Conservation (phyloP, 2,329 filamentous ascomycete species). For the Talaromyces sp. region DNA sequence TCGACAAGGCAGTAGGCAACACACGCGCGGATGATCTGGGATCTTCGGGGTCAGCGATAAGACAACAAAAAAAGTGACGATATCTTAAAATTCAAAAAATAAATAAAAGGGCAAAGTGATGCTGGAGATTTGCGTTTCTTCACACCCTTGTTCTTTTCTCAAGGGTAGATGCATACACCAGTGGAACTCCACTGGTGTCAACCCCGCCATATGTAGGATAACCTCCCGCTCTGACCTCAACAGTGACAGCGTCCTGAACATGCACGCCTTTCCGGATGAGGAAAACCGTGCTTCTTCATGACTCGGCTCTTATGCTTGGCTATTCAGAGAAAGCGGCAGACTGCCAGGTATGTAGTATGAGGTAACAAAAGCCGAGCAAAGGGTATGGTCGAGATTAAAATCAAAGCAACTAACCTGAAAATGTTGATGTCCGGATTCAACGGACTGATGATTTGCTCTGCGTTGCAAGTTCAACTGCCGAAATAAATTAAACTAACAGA, state of each 20-base stretch:
- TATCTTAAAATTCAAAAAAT: neutral
- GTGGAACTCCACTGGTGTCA: neutral
- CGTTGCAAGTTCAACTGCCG: neutral
- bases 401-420: neutral
- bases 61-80: neutral
- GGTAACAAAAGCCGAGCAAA: conserved; percentile 7
- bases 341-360: neutral
- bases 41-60: neutral
- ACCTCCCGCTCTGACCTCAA: conserved; percentile 11
- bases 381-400: neutral
- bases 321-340: neutral
- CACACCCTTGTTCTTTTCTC: neutral
- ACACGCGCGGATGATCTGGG: conserved; percentile 8
- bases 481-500: neutral
- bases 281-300: conserved; percentile 2
- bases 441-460: neutral
- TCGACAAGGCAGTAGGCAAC: neutral
- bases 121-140: neutral
- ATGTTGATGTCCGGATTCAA: neutral
- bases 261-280: conserved; percentile 13
- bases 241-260: conserved; percentile 4
- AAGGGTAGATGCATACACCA: neutral
- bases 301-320: conserved; percentile 2
- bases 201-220: neutral
- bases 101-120: neutral